phyloP scores from a whole-genome alignment of 2,329 filamentous ascomycete species.

The Moelleriella libera region DNA sequence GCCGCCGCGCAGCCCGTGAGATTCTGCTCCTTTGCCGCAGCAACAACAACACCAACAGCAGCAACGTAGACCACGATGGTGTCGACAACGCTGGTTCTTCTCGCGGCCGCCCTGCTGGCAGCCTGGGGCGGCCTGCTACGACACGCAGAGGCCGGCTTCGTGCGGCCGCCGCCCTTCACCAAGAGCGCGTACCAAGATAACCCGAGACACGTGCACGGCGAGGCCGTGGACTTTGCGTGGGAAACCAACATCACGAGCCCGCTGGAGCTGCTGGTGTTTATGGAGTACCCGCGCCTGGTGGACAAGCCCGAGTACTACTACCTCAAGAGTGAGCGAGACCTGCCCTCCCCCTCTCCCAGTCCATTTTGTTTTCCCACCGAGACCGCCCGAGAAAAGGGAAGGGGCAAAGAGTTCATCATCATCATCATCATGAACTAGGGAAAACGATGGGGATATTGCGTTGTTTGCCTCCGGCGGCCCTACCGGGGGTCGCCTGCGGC shows the following conservation, averaged over 20 bases:
- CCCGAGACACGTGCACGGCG: background rate
- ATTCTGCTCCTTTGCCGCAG: too few species aligned
- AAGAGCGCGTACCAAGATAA: background rate
- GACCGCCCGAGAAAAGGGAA: too few species aligned
- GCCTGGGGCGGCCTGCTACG: background rate
- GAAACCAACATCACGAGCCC: background rate
- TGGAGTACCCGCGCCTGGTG: background rate
- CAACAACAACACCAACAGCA: too few species aligned
- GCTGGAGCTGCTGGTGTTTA: background rate
- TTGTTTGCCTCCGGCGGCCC: too few species aligned
- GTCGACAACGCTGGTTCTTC: background rate
- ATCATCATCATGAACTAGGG: too few species aligned
- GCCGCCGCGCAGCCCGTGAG: too few species aligned
- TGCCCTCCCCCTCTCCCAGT: too few species aligned
- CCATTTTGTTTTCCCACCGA: too few species aligned
- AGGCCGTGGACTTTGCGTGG: background rate
- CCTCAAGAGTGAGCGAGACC: background rate
- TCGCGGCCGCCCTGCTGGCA: slow-evolving; percentile 9
- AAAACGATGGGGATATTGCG: too few species aligned
- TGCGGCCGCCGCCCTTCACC: background rate
- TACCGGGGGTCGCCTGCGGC: too few species aligned
- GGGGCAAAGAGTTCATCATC: too few species aligned
- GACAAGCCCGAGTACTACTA: background rate
- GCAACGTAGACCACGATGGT: too few species aligned
- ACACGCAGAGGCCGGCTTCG: background rate